phyloP scores from a whole-genome alignment of 352 stramenopile genomes.

The Phytophthora citrophthora region DNA sequence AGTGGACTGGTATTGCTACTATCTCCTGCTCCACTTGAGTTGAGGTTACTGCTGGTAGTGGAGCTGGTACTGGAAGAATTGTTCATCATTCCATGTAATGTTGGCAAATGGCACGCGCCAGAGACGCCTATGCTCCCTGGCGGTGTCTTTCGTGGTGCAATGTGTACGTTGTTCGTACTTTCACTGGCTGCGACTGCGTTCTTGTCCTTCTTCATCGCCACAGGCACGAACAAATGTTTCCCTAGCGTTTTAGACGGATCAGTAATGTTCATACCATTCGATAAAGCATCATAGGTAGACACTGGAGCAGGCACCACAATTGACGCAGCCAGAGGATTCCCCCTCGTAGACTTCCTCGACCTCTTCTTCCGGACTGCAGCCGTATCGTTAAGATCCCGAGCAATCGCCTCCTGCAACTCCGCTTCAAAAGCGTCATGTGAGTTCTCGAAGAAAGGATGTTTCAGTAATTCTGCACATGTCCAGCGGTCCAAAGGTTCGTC shows the following conservation, averaged over 20 bases:
- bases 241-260: slow-evolving; percentile 19
- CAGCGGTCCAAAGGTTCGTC: slow-evolving; percentile 82
- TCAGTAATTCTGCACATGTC: slow-evolving; percentile 79
- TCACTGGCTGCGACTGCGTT: slow-evolving; percentile 5
- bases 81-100: slow-evolving; percentile 35
- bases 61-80: slow-evolving; percentile 40
- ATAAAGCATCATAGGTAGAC: neutral
- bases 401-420: slow-evolving; percentile 76
- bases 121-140: slow-evolving; percentile 8
- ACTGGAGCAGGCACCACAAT: slow-evolving; percentile 16
- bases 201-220: slow-evolving; percentile 36
- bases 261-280: neutral
- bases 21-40: slow-evolving; percentile 9
- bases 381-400: slow-evolving; percentile 67
- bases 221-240: slow-evolving; percentile 40
- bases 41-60: slow-evolving; percentile 25
- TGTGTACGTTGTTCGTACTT: slow-evolving; percentile 18
- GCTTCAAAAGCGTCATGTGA: slow-evolving; percentile 60
- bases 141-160: slow-evolving; percentile 21
- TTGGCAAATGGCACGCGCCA: slow-evolving; percentile 38
- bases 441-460: slow-evolving; percentile 78
- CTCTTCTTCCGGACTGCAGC: slow-evolving; percentile 69
- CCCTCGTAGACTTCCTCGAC: slow-evolving; percentile 45
- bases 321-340: slow-evolving; percentile 2
- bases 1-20: slow-evolving; percentile 21